phyloP scores from a whole-genome alignment of 306 rosid genomes.

The Pterocarpus santalinus region DNA sequence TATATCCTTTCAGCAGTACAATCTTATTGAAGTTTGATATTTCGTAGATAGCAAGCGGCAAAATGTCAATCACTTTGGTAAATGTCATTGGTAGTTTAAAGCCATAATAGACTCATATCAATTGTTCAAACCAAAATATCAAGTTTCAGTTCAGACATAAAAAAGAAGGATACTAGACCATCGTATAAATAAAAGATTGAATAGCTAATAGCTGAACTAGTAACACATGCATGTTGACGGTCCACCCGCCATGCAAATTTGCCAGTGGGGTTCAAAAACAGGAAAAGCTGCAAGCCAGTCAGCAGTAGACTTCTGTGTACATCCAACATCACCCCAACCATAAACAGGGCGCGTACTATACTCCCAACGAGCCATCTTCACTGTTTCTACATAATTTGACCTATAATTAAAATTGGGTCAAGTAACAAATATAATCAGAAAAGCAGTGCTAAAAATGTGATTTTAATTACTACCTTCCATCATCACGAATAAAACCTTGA shows the following conservation, averaged over 20 bases:
- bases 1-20: conserved; percentile 28
- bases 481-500: conserved; percentile 92
- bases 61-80: conserved; percentile 25
- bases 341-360: conserved; percentile 87
- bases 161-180: conserved; percentile 27
- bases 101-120: conserved; percentile 31
- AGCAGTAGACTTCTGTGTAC: conserved; percentile 89
- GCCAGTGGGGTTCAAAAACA: conserved; percentile 99
- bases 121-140: conserved; percentile 32
- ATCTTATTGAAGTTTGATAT: conserved; percentile 3
- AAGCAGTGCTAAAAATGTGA: conserved; percentile 30
- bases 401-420: conserved; percentile 59
- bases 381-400: conserved; percentile 81
- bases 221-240: conserved; percentile 80
- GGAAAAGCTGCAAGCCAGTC: conserved; percentile 99
- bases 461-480: conserved; percentile 72
- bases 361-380: conserved; percentile 89
- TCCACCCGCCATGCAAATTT: conserved; percentile 94
- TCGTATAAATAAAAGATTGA: conserved; percentile 15
- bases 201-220: conserved; percentile 35
- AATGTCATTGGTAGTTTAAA: conserved; percentile 7
- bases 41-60: conserved; percentile 4
- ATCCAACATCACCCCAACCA: conserved; percentile 97
- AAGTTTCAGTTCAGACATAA: conserved; percentile 24
- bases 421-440: conserved; percentile 32